Evolutionary conservation across 495 filamentous ascomycete genomes (phyloP).

Genomic region (Sordaria brevicollis): DNA sequence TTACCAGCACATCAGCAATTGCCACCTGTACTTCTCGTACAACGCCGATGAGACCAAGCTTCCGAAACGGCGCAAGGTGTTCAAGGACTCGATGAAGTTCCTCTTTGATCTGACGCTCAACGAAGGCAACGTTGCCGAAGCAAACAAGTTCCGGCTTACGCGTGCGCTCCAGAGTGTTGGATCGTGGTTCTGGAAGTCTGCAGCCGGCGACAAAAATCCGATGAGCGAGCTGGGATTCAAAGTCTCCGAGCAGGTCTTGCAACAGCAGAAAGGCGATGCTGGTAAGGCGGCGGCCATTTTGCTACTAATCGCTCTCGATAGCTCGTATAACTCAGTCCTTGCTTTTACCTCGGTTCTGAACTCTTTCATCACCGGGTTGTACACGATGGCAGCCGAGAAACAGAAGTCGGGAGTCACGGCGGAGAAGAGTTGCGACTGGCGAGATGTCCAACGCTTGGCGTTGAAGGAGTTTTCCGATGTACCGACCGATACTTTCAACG

Average conservation of each 20-base stretch:
- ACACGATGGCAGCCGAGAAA: neutral
- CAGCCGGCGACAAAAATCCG: neutral
- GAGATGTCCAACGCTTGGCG: neutral
- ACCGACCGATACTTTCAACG: neutral
- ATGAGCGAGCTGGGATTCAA: slow-evolving; percentile 3
- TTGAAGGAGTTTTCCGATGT: neutral
- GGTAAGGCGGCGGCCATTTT: slow-evolving; percentile 5
- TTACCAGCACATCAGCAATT: slow-evolving; percentile 13
- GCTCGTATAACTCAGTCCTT: slow-evolving; percentile 9
- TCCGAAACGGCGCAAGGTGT: slow-evolving; percentile 6
- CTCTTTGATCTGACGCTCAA: slow-evolving; percentile 2
- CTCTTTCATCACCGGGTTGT: neutral
- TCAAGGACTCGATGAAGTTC: slow-evolving; percentile 3
- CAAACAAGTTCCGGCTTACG: neutral
- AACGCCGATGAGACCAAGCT: slow-evolving; percentile 10
- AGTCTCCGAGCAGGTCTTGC: slow-evolving; percentile 1
- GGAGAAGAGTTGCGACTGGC: neutral
- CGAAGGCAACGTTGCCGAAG: slow-evolving; percentile 1
- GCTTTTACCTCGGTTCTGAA: neutral
- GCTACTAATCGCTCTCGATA: slow-evolving; percentile 7
- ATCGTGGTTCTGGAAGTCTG: neutral
- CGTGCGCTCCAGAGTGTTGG: neutral
- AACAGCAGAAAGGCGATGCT: neutral
- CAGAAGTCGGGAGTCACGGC: neutral
- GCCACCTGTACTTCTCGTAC: slow-evolving; percentile 11